Evolutionary conservation across 2,329 filamentous ascomycete genomes (phyloP).

Genomic region (Paecilomyces dactylethromorphus): DNA sequence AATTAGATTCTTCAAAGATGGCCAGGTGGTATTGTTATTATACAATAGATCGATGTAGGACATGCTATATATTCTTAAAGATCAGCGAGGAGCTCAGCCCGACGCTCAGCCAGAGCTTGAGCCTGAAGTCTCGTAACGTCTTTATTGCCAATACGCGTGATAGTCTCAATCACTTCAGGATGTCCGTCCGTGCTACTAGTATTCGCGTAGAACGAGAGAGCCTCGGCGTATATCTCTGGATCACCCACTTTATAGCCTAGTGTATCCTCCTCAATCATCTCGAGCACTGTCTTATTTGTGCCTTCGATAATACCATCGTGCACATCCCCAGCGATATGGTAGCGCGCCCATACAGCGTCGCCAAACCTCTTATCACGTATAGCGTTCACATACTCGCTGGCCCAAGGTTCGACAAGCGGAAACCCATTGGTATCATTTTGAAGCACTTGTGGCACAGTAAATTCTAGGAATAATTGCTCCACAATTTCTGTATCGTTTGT

Average conservation of each 20-base stretch:
- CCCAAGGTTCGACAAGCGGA: not conserved
- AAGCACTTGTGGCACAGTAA: no score
- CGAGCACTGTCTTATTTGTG: not conserved
- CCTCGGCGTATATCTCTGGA: not conserved
- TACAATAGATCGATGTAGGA: no score
- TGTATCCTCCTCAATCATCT: not conserved
- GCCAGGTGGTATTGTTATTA: no score
- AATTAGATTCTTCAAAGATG: no score
- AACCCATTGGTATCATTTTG: no score
- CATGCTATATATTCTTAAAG: no score
- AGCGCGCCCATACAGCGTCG: not conserved
- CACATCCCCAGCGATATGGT: not conserved
- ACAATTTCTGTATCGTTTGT: no score
- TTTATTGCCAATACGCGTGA: not conserved
- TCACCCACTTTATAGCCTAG: not conserved
- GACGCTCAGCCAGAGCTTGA: not conserved
- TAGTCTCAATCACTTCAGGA: not conserved
- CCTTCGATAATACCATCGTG: not conserved
- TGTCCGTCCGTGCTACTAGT: not conserved
- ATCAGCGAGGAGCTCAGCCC: not conserved
- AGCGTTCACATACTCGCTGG: not conserved
- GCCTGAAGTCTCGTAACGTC: not conserved
- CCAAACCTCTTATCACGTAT: not conserved
- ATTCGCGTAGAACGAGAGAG: not conserved
- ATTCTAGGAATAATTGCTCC: no score